Evolutionary conservation across 78 protist genomes (phyloP).

Genomic region (Creolimax fragrantissima): DNA sequence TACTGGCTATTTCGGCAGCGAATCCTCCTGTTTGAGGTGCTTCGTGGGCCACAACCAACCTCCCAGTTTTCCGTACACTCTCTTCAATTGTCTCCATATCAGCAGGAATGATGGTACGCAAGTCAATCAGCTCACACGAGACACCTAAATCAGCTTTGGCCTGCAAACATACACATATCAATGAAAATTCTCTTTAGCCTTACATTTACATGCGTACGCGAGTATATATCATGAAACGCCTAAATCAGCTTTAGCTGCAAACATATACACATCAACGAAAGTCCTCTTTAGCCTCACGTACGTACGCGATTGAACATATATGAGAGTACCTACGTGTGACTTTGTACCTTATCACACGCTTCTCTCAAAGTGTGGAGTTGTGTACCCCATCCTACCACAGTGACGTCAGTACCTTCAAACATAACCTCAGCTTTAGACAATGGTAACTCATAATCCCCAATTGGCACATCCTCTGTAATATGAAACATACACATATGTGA

Average conservation of each 20-base stretch:
- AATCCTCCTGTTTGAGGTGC: conserved; percentile 89
- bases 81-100: conserved; percentile 68
- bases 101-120: conserved; percentile 76
- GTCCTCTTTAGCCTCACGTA: no score
- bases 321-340: no score
- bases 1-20: conserved; percentile 82
- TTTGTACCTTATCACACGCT: conserved; percentile 35
- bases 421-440: conserved; percentile 75
- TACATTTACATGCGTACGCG: no score
- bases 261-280: no score
- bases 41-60: conserved; percentile 75
- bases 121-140: conserved; percentile 67
- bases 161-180: no score
- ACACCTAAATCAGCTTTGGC: conserved; percentile 65
- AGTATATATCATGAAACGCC: no score
- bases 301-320: no score
- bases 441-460: conserved; percentile 67
- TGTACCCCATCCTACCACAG: conserved; percentile 78
- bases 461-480: conserved; percentile 61
- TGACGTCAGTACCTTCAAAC: conserved; percentile 59
- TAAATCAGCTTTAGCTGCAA: no score
- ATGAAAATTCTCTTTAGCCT: no score
- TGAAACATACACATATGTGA: no score
- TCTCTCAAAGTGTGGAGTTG: conserved; percentile 53
- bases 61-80: conserved; percentile 79